These are phyloP conservation scores for Phaseolus coccineus DNA, from an alignment of 331 rosid genomes.

Conservation along the genomic window DNA sequence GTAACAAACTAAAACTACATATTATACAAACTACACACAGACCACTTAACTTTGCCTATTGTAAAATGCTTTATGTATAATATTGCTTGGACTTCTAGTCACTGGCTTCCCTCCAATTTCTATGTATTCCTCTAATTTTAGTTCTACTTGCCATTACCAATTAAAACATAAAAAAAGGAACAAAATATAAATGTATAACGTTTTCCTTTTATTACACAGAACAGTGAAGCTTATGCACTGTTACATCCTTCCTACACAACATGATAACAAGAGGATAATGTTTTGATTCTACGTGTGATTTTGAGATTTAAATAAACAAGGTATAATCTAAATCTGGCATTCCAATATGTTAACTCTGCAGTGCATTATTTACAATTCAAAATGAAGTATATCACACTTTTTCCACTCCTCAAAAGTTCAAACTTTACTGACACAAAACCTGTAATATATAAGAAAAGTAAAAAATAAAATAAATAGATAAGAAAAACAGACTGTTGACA, in stretches of 20 bases:
- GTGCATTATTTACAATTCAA: slow-evolving; percentile 7
- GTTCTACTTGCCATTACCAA: neutral
- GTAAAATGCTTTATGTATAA: neutral
- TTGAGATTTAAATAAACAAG: slow-evolving; percentile 12
- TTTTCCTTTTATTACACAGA: slow-evolving; percentile 13
- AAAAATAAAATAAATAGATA: neutral
- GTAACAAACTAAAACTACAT: neutral
- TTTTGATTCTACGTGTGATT: neutral
- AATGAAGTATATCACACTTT: slow-evolving; percentile 5
- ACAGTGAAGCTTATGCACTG: neutral
- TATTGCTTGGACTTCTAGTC: neutral
- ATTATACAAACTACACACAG: neutral
- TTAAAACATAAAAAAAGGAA: neutral
- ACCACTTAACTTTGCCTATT: neutral
- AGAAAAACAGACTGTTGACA: neutral
- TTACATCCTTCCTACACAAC: neutral
- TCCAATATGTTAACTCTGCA: neutral
- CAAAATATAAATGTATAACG: neutral
- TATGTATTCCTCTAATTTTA: slow-evolving; percentile 6
- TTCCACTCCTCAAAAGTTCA: slow-evolving; percentile 15
- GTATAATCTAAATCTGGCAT: slow-evolving; percentile 16
- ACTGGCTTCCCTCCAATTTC: slow-evolving; percentile 13
- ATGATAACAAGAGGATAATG: neutral
- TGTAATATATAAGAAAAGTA: neutral
- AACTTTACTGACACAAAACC: slow-evolving; percentile 7